A percentile compares a stretch with the other conserved stretches of the same genome.
Evolutionary conservation across 164 flowering plant species (phyloP).

Genomic region (Macadamia tetraphylla): DNA sequence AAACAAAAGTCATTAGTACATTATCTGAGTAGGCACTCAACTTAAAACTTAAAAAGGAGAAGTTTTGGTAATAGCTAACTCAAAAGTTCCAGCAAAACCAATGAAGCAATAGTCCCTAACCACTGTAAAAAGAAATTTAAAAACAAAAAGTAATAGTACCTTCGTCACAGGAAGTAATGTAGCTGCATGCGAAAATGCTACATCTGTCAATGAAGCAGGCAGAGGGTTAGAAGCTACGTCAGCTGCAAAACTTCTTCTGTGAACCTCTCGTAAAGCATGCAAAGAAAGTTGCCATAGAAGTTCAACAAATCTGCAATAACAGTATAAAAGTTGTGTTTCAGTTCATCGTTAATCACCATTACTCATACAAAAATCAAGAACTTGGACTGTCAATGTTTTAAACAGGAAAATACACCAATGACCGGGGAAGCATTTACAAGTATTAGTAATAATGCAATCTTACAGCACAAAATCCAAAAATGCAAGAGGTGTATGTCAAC

Average conservation of each 20-base stretch:
- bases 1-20: too few species aligned
- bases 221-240: constrained; percentile 72
- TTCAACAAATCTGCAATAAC: constrained; percentile 69
- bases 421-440: neutral
- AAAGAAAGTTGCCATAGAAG: constrained; percentile 84
- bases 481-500: too few species aligned
- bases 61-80: too few species aligned
- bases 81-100: too few species aligned
- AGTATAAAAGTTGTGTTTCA: neutral
- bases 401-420: neutral
- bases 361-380: neutral
- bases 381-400: neutral
- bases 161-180: constrained; percentile 76
- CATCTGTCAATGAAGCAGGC: constrained; percentile 77
- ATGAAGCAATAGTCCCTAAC: too few species aligned
- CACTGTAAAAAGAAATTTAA: too few species aligned
- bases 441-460: too few species aligned
- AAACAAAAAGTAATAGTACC: constrained; percentile 23
- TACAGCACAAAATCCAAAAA: too few species aligned
- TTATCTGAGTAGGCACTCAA: too few species aligned
- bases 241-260: constrained; percentile 59
- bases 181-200: constrained; percentile 80
- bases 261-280: constrained; percentile 83
- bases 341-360: neutral
- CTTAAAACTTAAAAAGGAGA: too few species aligned